phyloP scores from a whole-genome alignment of 345 rosid species.

The Sonneratia caseolaris region DNA sequence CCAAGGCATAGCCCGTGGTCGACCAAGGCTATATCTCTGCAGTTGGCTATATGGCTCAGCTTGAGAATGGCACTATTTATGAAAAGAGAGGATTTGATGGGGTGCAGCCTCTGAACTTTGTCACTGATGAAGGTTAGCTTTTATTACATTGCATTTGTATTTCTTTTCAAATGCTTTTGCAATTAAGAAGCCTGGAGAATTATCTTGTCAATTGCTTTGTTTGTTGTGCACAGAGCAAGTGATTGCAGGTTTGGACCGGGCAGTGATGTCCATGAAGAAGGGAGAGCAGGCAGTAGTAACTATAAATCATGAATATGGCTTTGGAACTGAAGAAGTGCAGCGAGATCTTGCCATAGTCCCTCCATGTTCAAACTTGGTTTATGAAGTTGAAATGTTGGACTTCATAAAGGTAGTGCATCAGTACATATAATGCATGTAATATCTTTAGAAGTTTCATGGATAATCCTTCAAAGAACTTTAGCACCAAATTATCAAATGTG shows the following conservation, averaged over 20 bases:
- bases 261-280: conserved; percentile 36
- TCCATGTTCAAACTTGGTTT: conserved; percentile 21
- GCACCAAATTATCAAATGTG: background rate
- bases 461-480: background rate
- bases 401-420: conserved; percentile 25
- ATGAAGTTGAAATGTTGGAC: conserved; percentile 34
- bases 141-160: background rate
- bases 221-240: conserved; percentile 22
- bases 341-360: conserved; percentile 34
- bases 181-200: background rate
- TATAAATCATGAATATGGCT: conserved; percentile 34
- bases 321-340: conserved; percentile 22
- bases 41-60: conserved; percentile 41
- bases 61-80: conserved; percentile 45
- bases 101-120: conserved; percentile 34
- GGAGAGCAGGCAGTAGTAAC: conserved; percentile 34
- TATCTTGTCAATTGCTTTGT: background rate
- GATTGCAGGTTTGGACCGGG: conserved; percentile 38
- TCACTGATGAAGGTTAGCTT: conserved; percentile 42
- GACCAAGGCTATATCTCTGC: conserved; percentile 15
- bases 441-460: background rate
- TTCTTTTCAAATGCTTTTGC: background rate
- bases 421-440: background rate
- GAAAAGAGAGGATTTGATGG: conserved; percentile 46
- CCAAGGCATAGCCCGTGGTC: too few relatives aligned